Evolutionary conservation across 345 rosid species (phyloP).

Genomic region (Bruguiera gymnorhiza): DNA sequence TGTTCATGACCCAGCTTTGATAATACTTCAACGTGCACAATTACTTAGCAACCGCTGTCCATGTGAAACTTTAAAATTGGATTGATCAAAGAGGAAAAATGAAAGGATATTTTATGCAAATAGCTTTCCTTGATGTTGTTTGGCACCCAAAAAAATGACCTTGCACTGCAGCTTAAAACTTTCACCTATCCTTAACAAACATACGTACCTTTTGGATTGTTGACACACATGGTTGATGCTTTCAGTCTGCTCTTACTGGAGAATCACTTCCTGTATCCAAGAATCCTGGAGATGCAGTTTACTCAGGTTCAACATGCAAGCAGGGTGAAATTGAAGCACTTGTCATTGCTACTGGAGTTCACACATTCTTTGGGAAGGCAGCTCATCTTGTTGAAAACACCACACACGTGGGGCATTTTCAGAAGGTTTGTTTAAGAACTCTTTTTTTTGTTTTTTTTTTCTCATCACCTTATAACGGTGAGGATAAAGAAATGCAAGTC

Average conservation of each 20-base stretch:
- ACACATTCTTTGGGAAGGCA: constrained; percentile 41
- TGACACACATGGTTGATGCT: constrained; percentile 5
- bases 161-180: neutral
- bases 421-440: constrained; percentile 16
- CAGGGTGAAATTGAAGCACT: constrained; percentile 44
- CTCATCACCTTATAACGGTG: neutral
- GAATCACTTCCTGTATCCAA: constrained; percentile 48
- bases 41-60: no score
- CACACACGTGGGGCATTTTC: constrained; percentile 35
- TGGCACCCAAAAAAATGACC: no score
- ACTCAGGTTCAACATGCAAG: constrained; percentile 44
- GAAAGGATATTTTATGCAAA: no score
- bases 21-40: no score
- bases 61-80: no score
- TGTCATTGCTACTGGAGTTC: constrained; percentile 40
- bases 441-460: neutral
- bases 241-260: constrained; percentile 53
- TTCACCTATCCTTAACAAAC: neutral
- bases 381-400: constrained; percentile 45
- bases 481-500: neutral
- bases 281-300: constrained; percentile 34
- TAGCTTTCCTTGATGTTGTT: no score
- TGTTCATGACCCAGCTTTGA: neutral
- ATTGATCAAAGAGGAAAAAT: no score
- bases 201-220: neutral